Evolutionary conservation across 2,329 filamentous ascomycete genomes (phyloP), one percentile per base, ranked within the genome.

Genomic region (Epichloe hybrida): DNA sequence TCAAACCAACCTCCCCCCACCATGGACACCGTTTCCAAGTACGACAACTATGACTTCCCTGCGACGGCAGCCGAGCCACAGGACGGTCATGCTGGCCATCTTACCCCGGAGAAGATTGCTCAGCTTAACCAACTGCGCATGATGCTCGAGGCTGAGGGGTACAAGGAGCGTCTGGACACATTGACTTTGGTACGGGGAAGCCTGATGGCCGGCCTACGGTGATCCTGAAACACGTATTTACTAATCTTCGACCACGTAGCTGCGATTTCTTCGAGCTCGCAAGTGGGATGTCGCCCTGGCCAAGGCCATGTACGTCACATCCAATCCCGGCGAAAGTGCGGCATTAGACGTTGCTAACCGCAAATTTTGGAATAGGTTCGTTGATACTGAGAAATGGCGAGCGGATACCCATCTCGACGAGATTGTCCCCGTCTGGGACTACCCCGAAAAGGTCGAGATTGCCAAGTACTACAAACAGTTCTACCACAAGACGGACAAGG

Each of bases 401-500:
- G 83, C 84, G 67, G 81, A 90, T 52, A 93, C 86, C 58, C 81
- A 86, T 56, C 86, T 95, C 35, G 88, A 96, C 70, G 77, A 90
- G 56, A 77, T 88, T 38, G 80, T 91, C 50, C 81, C 80, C 56
- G 84, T 73, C 59, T 95, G 94, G 75, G 82, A 93, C 53, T 96
- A 95, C 73, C 76, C 77, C 56, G 90, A 96, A 77, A 93, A 91
- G 70, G 62, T 78, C 50, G 68, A 91, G 65, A 79, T 98, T 53
- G 87, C 87, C 69, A 75, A 91, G 70, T 95, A 86, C 76, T 98
- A 98, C 72, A 88, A 88, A 46, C 93, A 98, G 72, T 98, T 93
- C 76, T 98, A 98, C 75, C 93, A 98, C 80, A 96, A 96, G 75
- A 91, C 83, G 12, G 88, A 93, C 71, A 89, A 88, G 72, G 81